Base-by-base conservation (phyloP, 1,284 basidiomycete genomes). In the Rhodotorula mucilaginosa region DNA sequence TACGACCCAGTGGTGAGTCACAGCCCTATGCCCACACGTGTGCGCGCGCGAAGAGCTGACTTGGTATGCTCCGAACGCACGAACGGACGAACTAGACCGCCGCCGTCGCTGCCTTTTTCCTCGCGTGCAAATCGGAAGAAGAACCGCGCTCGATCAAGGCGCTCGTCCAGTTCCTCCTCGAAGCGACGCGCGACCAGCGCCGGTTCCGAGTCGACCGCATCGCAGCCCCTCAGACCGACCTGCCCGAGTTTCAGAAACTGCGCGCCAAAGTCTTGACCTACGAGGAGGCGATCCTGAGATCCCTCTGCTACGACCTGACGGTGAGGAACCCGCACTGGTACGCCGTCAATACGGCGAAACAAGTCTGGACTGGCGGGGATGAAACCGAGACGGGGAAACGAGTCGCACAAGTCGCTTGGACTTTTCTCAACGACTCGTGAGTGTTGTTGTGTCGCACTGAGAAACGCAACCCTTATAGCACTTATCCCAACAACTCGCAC, bases 61-160 rank as follows among this genome's bases (percentile, higher is more conserved):
- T 48, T 21, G 31, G 10, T 23, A 2, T 48, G 19, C 15, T 26
- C 18, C 7, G 4, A 23, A 3, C 39, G 39, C 3, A 34, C 31
- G 31, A 34, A 34, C 31, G 39, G 39, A 39, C 39, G 39, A 39
- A 39, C 39, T 61, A 75, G 72, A 58, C 54, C 39, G 51, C 61
- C 44, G 74, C 72, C 16, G 67, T 74, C 8, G 76, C 77, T 2
- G 76, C 76, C 54, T 58, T 77, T 47, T 80, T 79, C 71, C 77
- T 80, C 65, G 79, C 78, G 3, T 69, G 68, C 57, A 80, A 80
- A 66, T 76, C 77, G 13, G 78, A 78, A 64, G 79, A 80, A 49
- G 67, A 69, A 4, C 70, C 74, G 0, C 51, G 64, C 12, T 68
- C 74, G 39, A 69, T 78, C 39, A 74, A 76, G 18, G 51, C 58